Evolutionary conservation across 1,284 basidiomycete genomes (phyloP).

Genomic region (Ceratobasidium sp.): DNA sequence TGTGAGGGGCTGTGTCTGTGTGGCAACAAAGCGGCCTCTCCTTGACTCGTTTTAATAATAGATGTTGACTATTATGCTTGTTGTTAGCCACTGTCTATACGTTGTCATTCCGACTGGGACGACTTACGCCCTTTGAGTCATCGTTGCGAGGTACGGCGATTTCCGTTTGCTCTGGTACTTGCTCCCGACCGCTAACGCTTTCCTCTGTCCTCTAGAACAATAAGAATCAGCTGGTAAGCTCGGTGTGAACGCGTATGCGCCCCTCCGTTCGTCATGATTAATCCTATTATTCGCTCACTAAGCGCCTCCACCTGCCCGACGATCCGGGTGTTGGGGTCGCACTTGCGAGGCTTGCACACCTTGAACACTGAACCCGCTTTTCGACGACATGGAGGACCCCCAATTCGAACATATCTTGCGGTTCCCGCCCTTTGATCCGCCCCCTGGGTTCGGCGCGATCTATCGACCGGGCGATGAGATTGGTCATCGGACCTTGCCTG

Average conservation of each 20-base stretch:
- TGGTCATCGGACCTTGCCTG: not conserved
- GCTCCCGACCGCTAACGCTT: not conserved
- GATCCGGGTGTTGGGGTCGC: not conserved
- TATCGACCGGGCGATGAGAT: not conserved
- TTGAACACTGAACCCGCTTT: not conserved
- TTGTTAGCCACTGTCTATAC: not conserved
- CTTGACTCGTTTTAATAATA: too few species aligned
- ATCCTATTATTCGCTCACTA: not conserved
- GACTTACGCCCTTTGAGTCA: not conserved
- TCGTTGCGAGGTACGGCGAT: not conserved
- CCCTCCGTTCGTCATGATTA: not conserved
- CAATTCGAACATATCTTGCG: not conserved
- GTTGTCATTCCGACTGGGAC: not conserved
- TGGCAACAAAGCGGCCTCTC: not conserved
- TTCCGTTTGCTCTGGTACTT: not conserved
- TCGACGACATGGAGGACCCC: slow-evolving; percentile 1
- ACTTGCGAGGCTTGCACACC: not conserved
- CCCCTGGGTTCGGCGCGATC: not conserved
- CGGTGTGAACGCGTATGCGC: not conserved
- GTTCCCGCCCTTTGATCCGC: not conserved
- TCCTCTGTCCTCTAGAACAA: not conserved
- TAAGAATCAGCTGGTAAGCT: not conserved
- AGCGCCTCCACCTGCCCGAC: slow-evolving; percentile 17
- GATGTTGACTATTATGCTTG: not conserved
- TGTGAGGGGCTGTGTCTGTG: not conserved